These are phyloP conservation scores for Plantago coronopus DNA, from an alignment of 305 asterid species.

Conservation along the genomic window DNA sequence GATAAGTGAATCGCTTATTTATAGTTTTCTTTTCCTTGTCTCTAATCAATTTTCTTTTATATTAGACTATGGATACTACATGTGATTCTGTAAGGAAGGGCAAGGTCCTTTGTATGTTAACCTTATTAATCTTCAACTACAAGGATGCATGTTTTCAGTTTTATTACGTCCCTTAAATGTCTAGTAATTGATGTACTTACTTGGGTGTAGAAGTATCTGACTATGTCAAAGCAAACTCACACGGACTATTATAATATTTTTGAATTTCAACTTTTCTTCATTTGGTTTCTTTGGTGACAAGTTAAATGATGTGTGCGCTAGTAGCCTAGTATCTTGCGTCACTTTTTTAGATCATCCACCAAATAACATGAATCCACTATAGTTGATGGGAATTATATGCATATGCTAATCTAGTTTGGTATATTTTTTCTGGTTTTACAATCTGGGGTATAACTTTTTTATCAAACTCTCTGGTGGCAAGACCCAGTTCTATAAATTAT, in stretches of 20 bases:
- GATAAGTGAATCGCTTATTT: slow-evolving; percentile 26
- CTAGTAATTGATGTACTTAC: neutral
- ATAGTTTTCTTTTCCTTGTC: slow-evolving; percentile 10
- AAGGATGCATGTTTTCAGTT: neutral
- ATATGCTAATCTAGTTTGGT: too few species aligned
- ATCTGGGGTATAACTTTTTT: too few species aligned
- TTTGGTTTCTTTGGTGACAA: neutral
- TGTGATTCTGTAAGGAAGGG: slow-evolving; percentile 10
- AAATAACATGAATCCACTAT: too few species aligned
- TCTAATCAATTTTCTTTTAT: neutral
- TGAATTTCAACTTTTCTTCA: neutral
- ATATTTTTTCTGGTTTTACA: too few species aligned
- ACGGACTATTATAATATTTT: too few species aligned
- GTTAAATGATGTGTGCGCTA: neutral
- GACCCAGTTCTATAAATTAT: slow-evolving; percentile 1
- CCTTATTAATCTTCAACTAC: slow-evolving; percentile 9
- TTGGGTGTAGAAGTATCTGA: neutral
- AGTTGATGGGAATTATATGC: too few species aligned
- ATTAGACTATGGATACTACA: neutral
- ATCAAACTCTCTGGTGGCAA: neutral
- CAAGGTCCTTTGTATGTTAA: slow-evolving; percentile 7
- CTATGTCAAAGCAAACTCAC: too few species aligned
- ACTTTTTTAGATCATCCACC: too few species aligned
- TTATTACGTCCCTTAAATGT: neutral
- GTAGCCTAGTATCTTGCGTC: neutral